phyloP scores from a whole-genome alignment of 2,329 filamentous ascomycete genomes.

The Colletotrichum lindemuthianum region DNA sequence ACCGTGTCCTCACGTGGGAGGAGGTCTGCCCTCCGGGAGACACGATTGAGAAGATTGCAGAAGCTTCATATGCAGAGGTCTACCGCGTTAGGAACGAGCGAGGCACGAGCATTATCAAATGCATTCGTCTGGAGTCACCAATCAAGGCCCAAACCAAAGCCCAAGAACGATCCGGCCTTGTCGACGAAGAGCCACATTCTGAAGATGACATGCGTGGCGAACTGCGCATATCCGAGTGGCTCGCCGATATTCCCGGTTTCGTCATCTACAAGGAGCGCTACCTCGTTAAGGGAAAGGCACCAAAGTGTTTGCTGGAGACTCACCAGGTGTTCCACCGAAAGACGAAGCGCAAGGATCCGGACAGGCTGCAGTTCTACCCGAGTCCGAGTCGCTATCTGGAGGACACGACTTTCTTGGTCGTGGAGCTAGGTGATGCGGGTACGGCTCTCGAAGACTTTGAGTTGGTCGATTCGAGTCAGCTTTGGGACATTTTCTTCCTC shows the following conservation, averaged over 20 bases:
- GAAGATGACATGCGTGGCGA: slow-evolving; percentile 67
- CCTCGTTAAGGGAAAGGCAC: slow-evolving; percentile 65
- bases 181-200: slow-evolving; percentile 68
- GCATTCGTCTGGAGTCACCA: slow-evolving; percentile 67
- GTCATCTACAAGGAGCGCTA: slow-evolving; percentile 74
- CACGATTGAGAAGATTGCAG: slow-evolving; percentile 70
- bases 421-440: slow-evolving; percentile 72
- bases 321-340: slow-evolving; percentile 66
- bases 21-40: slow-evolving; percentile 66
- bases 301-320: slow-evolving; percentile 65
- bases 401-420: slow-evolving; percentile 67
- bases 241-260: slow-evolving; percentile 72
- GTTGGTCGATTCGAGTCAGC: slow-evolving; percentile 58
- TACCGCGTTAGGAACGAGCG: slow-evolving; percentile 69
- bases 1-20: slow-evolving; percentile 63
- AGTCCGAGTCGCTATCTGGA: slow-evolving; percentile 69
- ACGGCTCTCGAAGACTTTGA: slow-evolving; percentile 67
- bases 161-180: slow-evolving; percentile 62
- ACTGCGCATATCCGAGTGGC: slow-evolving; percentile 70
- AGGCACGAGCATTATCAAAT: slow-evolving; percentile 73
- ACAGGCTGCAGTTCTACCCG: slow-evolving; percentile 68
- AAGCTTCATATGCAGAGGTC: slow-evolving; percentile 74
- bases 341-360: slow-evolving; percentile 65
- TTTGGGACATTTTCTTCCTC: slow-evolving; percentile 73
- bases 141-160: slow-evolving; percentile 67